Conservation (phyloP, 176 grass and related monocot genomes). For the Oryza coarctata region DNA sequence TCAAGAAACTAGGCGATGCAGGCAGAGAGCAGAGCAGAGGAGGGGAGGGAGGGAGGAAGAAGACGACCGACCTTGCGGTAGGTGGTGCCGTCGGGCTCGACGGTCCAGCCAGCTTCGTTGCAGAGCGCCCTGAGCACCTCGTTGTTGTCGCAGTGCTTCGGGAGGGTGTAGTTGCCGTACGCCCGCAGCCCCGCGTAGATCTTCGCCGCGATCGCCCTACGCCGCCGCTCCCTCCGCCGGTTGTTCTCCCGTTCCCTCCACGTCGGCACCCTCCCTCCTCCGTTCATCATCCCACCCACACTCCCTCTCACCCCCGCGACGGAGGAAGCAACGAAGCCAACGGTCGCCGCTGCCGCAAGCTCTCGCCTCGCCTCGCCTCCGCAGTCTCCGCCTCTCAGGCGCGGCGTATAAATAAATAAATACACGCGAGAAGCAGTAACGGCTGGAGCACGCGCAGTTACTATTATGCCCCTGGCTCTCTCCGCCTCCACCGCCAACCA, state of each 20-base stretch:
- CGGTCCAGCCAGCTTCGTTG: conserved; percentile 78
- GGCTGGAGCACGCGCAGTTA: not conserved
- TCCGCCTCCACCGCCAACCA: no score
- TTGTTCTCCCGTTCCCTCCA: conserved; percentile 89
- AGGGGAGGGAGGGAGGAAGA: not conserved
- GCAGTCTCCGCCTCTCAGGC: not conserved
- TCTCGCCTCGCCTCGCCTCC: no score
- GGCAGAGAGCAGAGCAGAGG: no score
- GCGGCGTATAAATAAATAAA: not conserved
- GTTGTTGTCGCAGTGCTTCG: conserved; percentile 91
- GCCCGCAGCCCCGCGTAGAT: conserved; percentile 65
- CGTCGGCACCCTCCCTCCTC: conserved; percentile 43
- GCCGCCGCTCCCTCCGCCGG: conserved; percentile 46
- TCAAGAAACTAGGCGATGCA: no score
- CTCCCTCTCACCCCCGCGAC: not conserved
- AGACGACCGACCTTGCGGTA: conserved; percentile 54
- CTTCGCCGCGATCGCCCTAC: conserved; percentile 54
- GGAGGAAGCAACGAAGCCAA: not conserved
- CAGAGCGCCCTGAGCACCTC: conserved; percentile 78
- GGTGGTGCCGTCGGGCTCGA: conserved; percentile 85
- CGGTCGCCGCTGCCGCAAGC: not conserved
- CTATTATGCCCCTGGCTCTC: not conserved
- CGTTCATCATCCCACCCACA: not conserved
- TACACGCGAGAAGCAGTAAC: not conserved
- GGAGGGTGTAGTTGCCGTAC: conserved; percentile 68